Base-by-base conservation (phyloP, 2,329 filamentous ascomycete genomes). In the Aureobasidium uvarum region DNA sequence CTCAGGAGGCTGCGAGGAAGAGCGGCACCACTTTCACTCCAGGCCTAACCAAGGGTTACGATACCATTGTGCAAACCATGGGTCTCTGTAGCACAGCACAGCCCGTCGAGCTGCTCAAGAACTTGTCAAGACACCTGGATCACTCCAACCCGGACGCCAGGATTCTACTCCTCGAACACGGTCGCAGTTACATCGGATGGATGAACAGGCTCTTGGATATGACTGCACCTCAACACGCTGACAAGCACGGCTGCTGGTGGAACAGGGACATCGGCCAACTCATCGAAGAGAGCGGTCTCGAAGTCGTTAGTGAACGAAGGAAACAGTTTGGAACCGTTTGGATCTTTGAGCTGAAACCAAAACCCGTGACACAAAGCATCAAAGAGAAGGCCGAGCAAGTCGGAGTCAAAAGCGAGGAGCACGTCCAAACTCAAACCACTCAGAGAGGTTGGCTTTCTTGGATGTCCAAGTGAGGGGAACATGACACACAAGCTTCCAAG, bases 21-120 rank as follows among this genome's bases (percentile, higher is more conserved):
- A 60, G 48, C 13, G 48, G 38, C 18, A 63, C 60, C 8, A 36
- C 60, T 23, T 52, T 43, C 25, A 51, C 33, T 20, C 46, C 58
- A 51, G 51, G 31, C 11, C 67, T 68, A 3, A 69, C 75, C 14
- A 76, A 77, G 38, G 76, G 76, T 28, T 83, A 80, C 70, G 80
- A 82, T 64, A 81, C 80, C 1, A 79, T 83, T 45, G 71, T 83
- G 52, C 80, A 83, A 71, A 82, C 81, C 3, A 82, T 83, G 79
- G 81, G 81, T 6, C 72, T 83, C 8, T 83, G 81, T 73, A 81
- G 79, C 41, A 82, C 80, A 31, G 72, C 77, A 7, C 74, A 78
- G 56, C 81, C 81, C 2, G 76, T 76, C 39, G 73, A 74, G 66
- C 72, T 83, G 51, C 72, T 83, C 28, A 72, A 73, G 68, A 82